phyloP scores from a whole-genome alignment of 768 basidiomycete species.

The Floccularia luteovirens region DNA sequence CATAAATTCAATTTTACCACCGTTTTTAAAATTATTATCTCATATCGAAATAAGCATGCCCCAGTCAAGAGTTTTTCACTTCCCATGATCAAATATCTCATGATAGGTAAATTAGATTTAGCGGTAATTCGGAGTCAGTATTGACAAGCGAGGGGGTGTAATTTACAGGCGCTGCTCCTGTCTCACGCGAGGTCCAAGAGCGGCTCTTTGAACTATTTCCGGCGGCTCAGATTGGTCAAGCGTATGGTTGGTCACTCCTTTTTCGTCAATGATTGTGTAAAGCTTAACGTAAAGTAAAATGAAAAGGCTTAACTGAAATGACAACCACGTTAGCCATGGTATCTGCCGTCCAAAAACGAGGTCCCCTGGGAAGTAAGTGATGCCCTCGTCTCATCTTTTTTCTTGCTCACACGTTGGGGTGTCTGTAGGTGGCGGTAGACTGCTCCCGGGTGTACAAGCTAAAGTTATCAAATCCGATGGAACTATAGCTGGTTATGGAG shows the following conservation, averaged over 20 bases:
- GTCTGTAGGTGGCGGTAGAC: too few species aligned
- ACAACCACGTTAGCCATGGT: constrained; percentile 42
- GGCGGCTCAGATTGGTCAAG: constrained; percentile 44
- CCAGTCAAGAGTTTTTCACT: constrained; percentile 33
- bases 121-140: neutral
- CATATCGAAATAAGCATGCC: constrained; percentile 28
- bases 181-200: constrained; percentile 39
- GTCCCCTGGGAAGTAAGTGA: constrained; percentile 29
- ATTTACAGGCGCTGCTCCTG: constrained; percentile 50
- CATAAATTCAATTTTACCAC: neutral
- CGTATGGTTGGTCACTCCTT: constrained; percentile 38
- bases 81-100: constrained; percentile 28
- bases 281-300: neutral
- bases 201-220: constrained; percentile 40
- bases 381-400: constrained; percentile 6
- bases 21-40: too few species aligned
- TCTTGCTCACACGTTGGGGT: constrained; percentile 7
- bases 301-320: constrained; percentile 25
- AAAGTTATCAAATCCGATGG: constrained; percentile 35
- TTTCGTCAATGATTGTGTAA: neutral
- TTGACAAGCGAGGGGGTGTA: constrained; percentile 20
- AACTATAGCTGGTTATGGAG: constrained; percentile 23
- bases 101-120: constrained; percentile 23
- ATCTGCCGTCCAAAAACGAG: constrained; percentile 29
- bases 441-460: constrained; percentile 27